Evolutionary conservation across 2,329 filamentous ascomycete genomes (phyloP).

Genomic region (Fusarium palustre): DNA sequence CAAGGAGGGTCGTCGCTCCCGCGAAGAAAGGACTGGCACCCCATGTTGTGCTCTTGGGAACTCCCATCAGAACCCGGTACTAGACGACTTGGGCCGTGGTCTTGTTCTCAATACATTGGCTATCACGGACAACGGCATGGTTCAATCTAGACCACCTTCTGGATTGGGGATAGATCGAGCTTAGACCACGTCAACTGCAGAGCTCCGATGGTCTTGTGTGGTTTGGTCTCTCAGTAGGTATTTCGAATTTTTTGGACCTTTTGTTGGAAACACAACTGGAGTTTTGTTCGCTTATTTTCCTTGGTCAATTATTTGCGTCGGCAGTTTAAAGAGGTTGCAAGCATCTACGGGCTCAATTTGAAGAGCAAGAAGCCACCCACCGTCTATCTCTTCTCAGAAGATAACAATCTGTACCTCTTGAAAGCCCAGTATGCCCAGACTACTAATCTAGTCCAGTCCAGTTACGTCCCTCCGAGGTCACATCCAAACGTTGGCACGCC

Average conservation of each 20-base stretch:
- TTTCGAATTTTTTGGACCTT: slow-evolving; percentile 43
- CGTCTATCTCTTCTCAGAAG: background rate
- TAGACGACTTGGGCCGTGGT: slow-evolving; percentile 33
- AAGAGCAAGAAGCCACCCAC: background rate
- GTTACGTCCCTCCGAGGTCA: slow-evolving; percentile 3
- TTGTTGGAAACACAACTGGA: slow-evolving; percentile 25
- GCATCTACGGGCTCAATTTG: background rate
- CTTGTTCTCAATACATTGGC: slow-evolving; percentile 10
- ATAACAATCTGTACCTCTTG: background rate
- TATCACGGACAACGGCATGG: slow-evolving; percentile 36
- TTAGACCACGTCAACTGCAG: slow-evolving; percentile 25
- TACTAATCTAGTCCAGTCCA: background rate
- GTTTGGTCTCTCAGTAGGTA: slow-evolving; percentile 15
- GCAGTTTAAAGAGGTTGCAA: background rate
- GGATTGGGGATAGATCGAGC: slow-evolving; percentile 20
- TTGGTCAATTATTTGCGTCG: background rate
- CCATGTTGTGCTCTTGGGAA: background rate
- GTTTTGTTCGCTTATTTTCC: slow-evolving; percentile 17
- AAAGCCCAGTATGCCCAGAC: background rate
- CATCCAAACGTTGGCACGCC: slow-evolving; percentile 37
- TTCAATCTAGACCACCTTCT: slow-evolving; percentile 32
- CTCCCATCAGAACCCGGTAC: slow-evolving; percentile 17
- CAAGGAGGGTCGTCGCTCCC: slow-evolving; percentile 36
- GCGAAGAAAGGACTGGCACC: slow-evolving; percentile 36
- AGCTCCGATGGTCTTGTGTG: slow-evolving; percentile 24